Conservation (phyloP, 73 alveolate genomes). For the Uronychia setigera region DNA sequence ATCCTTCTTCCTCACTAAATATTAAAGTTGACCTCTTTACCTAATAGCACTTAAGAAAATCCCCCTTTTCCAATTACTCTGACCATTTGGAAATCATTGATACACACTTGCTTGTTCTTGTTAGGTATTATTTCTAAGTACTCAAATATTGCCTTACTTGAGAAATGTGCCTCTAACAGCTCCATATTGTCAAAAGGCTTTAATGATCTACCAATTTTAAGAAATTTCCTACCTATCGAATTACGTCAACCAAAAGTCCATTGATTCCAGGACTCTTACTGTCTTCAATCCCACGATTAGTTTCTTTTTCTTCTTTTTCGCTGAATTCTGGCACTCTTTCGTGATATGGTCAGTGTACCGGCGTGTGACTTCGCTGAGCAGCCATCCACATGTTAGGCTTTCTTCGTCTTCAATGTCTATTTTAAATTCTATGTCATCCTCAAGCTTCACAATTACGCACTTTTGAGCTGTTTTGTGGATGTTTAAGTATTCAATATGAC, state of each 20-base stretch:
- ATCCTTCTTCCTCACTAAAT: slow-evolving; percentile 58
- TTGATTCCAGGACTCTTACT: not conserved
- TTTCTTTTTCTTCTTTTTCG: slow-evolving; percentile 9
- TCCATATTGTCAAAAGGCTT: slow-evolving; percentile 12
- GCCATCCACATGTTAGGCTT: slow-evolving; percentile 59
- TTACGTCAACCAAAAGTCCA: slow-evolving; percentile 40
- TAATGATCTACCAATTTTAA: slow-evolving; percentile 18
- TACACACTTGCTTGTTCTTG: slow-evolving; percentile 11
- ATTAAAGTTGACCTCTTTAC: slow-evolving; percentile 48
- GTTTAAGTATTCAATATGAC: not conserved
- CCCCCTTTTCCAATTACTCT: slow-evolving; percentile 55
- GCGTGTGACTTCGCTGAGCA: slow-evolving; percentile 46
- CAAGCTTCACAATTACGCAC: slow-evolving; percentile 15
- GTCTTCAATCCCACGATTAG: slow-evolving; percentile 29
- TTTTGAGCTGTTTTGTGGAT: not conserved
- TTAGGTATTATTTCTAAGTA: slow-evolving; percentile 17
- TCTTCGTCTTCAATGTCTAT: slow-evolving; percentile 28
- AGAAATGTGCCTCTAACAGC: slow-evolving; percentile 11
- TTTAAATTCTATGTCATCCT: slow-evolving; percentile 13
- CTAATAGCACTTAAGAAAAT: slow-evolving; percentile 55
- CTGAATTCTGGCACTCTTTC: not conserved
- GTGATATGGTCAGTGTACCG: not conserved
- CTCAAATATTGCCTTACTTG: slow-evolving; percentile 2
- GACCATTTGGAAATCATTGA: slow-evolving; percentile 35
- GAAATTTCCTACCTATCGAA: not conserved